Evolutionary conservation across 1,139 yeast genomes (phyloP).

Genomic region (Oligophagozyma castellii): DNA sequence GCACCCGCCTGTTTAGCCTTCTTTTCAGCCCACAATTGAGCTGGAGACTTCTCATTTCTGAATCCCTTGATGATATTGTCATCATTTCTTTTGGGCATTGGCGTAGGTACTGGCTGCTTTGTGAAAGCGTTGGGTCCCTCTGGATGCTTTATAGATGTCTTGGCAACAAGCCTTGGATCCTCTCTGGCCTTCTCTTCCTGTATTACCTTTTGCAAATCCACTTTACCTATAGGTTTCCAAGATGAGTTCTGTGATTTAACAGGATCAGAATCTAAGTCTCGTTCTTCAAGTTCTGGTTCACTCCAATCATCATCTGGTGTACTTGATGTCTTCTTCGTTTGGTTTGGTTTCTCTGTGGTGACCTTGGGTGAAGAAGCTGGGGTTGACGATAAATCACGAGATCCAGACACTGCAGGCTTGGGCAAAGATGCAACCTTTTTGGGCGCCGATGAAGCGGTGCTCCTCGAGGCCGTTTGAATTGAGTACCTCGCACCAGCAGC

Average conservation of each 20-base stretch:
- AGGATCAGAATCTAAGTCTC: constrained; percentile 54
- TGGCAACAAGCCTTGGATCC: constrained; percentile 26
- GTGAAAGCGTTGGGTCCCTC: constrained; percentile 31
- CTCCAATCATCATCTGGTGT: constrained; percentile 48
- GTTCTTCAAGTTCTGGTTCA: constrained; percentile 50
- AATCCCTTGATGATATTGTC: constrained; percentile 50
- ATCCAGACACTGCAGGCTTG: constrained; percentile 5
- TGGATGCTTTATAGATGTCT: constrained; percentile 22
- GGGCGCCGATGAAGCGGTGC: constrained; percentile 45
- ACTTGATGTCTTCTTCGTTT: constrained; percentile 4
- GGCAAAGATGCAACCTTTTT: constrained; percentile 8
- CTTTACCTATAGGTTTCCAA: constrained; percentile 45
- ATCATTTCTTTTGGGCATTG: constrained; percentile 24
- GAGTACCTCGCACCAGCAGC: constrained; percentile 97
- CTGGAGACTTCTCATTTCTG: constrained; percentile 78
- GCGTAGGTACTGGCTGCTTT: constrained; percentile 32
- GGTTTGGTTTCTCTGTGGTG: constrained; percentile 14
- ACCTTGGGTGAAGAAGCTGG: constrained; percentile 3
- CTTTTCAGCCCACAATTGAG: constrained; percentile 92
- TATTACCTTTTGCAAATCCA: constrained; percentile 31
- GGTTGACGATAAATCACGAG: constrained; percentile 13
- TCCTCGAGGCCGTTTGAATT: constrained; percentile 37
- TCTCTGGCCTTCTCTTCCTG: constrained; percentile 28
- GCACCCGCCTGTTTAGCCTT: constrained; percentile 25
- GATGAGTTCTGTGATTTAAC: constrained; percentile 36